Conservation (phyloP, 1,139 yeast genomes). For the Meyerozyma athensensis region DNA sequence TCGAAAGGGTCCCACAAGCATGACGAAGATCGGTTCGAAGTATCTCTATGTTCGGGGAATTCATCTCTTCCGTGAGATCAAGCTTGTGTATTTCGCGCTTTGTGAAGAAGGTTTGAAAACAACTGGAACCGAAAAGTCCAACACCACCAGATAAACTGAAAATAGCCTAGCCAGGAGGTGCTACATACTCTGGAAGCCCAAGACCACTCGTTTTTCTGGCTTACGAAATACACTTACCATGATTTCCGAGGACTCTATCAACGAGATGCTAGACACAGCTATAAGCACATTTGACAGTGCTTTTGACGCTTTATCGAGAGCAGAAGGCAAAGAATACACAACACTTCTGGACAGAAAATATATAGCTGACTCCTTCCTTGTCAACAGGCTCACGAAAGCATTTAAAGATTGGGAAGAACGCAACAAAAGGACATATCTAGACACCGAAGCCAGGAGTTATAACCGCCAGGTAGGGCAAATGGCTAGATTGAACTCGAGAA, state of each 20-base stretch:
- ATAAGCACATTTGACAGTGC: background rate
- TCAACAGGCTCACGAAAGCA: conserved; percentile 27
- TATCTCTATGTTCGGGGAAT: conserved; percentile 5
- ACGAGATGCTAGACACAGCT: background rate
- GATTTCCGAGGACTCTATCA: background rate
- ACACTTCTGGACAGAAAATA: conserved; percentile 18
- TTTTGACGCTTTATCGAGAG: background rate
- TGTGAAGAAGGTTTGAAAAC: no score
- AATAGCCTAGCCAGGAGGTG: no score
- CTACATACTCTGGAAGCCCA: no score
- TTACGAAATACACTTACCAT: background rate
- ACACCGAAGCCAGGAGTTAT: conserved; percentile 23
- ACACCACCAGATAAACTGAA: no score
- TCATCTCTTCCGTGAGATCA: no score
- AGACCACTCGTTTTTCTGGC: no score
- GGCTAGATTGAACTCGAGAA: conserved; percentile 24
- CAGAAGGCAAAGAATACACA: conserved; percentile 4
- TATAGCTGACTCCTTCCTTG: conserved; percentile 32
- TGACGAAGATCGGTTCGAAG: conserved; percentile 22
- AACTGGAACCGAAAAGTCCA: no score
- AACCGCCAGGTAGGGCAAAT: conserved; percentile 29
- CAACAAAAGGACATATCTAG: conserved; percentile 18
- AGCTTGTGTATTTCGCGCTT: no score
- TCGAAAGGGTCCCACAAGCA: conserved; percentile 24
- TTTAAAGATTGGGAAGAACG: conserved; percentile 29